Percentiles rank a stretch among this genome's conserved stretches.
Evolutionary conservation across 2,329 filamentous ascomycete species (phyloP).

Genomic region (Cordyceps cicadae): DNA sequence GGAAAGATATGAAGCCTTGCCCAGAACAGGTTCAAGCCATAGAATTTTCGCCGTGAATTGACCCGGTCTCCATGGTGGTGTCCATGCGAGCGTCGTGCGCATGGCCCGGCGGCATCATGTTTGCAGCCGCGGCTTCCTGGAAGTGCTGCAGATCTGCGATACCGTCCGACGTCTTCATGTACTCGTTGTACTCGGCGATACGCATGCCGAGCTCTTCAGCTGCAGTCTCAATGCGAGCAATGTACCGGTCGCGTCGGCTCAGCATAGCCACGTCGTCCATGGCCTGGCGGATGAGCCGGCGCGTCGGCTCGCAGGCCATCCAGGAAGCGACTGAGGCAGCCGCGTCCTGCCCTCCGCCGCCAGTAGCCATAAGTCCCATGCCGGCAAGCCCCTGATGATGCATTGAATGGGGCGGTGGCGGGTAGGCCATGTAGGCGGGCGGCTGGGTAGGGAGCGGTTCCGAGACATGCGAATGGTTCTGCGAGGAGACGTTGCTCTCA

Average conservation of each 20-base stretch:
- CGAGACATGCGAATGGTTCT: neutral
- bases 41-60: neutral
- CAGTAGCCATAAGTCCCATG: slow-evolving; percentile 12
- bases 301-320: slow-evolving; percentile 17
- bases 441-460: neutral
- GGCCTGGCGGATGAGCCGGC: slow-evolving; percentile 26
- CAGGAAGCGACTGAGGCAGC: slow-evolving; percentile 27
- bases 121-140: neutral
- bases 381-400: slow-evolving; percentile 6
- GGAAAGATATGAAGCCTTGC: neutral
- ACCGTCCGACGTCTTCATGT: slow-evolving; percentile 21
- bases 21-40: slow-evolving; percentile 3
- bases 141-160: slow-evolving; percentile 14
- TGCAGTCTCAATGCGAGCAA: slow-evolving; percentile 45
- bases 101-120: neutral
- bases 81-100: neutral
- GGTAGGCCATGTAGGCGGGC: neutral
- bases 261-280: slow-evolving; percentile 37
- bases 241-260: slow-evolving; percentile 35
- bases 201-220: slow-evolving; percentile 47
- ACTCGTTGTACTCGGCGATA: slow-evolving; percentile 44
- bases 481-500: neutral
- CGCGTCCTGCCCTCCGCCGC: neutral
- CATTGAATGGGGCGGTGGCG: slow-evolving; percentile 20
- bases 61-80: neutral